Evolutionary conservation across 2,329 filamentous ascomycete genomes (phyloP).

Genomic region (Colletotrichum melonis): DNA sequence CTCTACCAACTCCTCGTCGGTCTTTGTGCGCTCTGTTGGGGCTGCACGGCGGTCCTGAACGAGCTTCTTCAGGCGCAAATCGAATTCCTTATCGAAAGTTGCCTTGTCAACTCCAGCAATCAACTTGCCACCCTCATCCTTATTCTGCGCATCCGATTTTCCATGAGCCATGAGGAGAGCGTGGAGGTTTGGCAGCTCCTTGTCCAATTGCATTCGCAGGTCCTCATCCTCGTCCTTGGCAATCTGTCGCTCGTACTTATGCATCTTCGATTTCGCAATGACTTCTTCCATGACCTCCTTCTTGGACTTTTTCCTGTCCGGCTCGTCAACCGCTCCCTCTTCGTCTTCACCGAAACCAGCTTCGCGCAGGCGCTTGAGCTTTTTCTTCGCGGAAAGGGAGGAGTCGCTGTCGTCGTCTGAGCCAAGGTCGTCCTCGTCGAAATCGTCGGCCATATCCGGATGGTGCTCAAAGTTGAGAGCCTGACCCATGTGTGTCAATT

Average conservation of each 20-base stretch:
- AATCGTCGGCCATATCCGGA: slow-evolving; percentile 72
- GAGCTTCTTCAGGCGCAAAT: slow-evolving; percentile 83
- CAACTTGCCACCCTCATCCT: slow-evolving; percentile 39
- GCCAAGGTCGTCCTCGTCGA: slow-evolving; percentile 78
- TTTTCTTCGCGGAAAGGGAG: slow-evolving; percentile 64
- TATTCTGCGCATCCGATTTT: slow-evolving; percentile 42
- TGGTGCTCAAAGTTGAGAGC: slow-evolving; percentile 67
- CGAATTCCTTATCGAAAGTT: slow-evolving; percentile 87
- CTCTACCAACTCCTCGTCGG: slow-evolving; percentile 84
- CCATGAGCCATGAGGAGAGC: slow-evolving; percentile 71
- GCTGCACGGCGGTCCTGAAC: slow-evolving; percentile 86
- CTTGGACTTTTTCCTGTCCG: slow-evolving; percentile 92
- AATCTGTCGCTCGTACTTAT: slow-evolving; percentile 94
- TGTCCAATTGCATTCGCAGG: slow-evolving; percentile 83
- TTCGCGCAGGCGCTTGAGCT: slow-evolving; percentile 67
- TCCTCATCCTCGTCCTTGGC: slow-evolving; percentile 95
- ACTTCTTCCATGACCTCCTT: slow-evolving; percentile 98
- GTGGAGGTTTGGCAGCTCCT: slow-evolving; percentile 82
- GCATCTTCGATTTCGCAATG: slow-evolving; percentile 94
- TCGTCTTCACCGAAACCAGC: slow-evolving; percentile 55
- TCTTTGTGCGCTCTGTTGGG: slow-evolving; percentile 90
- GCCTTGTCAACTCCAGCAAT: slow-evolving; percentile 70
- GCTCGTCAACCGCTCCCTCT: slow-evolving; percentile 64
- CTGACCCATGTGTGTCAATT: slow-evolving; percentile 86
- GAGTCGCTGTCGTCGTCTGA: slow-evolving; percentile 69